phyloP scores from a whole-genome alignment of 2,329 filamentous ascomycete genomes.

The Fusarium duplospermum region DNA sequence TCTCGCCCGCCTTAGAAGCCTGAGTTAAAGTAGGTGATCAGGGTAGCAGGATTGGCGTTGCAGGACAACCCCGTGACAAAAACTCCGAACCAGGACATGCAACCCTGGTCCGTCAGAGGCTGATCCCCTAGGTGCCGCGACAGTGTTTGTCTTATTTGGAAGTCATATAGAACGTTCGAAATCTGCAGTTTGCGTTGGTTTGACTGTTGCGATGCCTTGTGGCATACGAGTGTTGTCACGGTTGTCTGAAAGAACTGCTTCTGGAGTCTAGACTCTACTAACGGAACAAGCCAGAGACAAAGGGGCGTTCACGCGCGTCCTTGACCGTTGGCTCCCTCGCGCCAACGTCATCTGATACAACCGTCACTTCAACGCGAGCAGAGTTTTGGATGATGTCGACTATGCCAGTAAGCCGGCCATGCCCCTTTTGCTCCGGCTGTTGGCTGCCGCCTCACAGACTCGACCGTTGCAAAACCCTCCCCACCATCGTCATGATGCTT shows the following conservation, averaged over 20 bases:
- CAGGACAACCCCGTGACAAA: slow-evolving; percentile 9
- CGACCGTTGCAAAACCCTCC: neutral
- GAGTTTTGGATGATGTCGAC: neutral
- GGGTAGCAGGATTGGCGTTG: slow-evolving; percentile 22
- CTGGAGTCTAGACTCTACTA: neutral
- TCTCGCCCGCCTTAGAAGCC: neutral
- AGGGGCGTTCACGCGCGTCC: neutral
- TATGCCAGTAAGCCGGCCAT: neutral
- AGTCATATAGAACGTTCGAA: slow-evolving; percentile 2
- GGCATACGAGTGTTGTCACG: neutral
- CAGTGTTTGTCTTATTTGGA: slow-evolving; percentile 3
- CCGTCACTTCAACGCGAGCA: neutral
- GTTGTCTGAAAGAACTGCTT: neutral
- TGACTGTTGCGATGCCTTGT: neutral
- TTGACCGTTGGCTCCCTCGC: neutral
- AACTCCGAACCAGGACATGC: slow-evolving; percentile 22
- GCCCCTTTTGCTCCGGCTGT: neutral
- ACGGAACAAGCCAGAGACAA: neutral
- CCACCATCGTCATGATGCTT: slow-evolving; percentile 19
- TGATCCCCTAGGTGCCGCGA: slow-evolving; percentile 1
- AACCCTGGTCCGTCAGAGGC: slow-evolving; percentile 24
- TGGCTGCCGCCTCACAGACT: neutral
- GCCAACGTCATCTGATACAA: slow-evolving; percentile 16
- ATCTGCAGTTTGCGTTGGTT: neutral
- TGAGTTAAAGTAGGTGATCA: slow-evolving; percentile 15